Base-by-base conservation (phyloP, 495 filamentous ascomycete species). In the Durotheca rogersii region DNA sequence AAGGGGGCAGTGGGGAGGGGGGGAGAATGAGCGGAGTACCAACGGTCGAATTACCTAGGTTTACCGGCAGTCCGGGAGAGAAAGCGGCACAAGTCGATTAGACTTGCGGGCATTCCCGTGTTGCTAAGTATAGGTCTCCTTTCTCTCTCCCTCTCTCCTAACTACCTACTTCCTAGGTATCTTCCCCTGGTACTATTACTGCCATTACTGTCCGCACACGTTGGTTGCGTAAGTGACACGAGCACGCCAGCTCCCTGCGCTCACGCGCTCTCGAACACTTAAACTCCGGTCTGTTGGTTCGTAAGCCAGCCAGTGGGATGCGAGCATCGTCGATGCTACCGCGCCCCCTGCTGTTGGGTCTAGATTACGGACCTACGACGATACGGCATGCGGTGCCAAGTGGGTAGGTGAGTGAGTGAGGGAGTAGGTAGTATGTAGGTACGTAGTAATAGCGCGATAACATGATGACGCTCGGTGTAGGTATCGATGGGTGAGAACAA, bases 231-330 rank as follows among this genome's bases (percentile, higher is more conserved):
- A n/a, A n/a, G n/a, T n/a, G n/a, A n/a, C n/a, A n/a, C n/a, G n/a
- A n/a, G n/a, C n/a, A n/a, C n/a, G n/a, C n/a, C n/a, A n/a, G n/a
- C n/a, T n/a, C n/a, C n/a, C n/a, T n/a, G n/a, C n/a, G n/a, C n/a
- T n/a, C n/a, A n/a, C n/a, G n/a, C n/a, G n/a, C n/a, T n/a, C n/a
- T n/a, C n/a, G n/a, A n/a, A n/a, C n/a, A n/a, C n/a, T n/a, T n/a
- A 35, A n/a, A 7, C 33, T 2, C 33, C 33, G 18, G 17, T 39
- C 14, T 40, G 27, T 18, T 1, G 47, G 3, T 11, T 53, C 56
- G 56, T 58, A 58, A 33, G 49, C 14, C 34, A 34, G n/a, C 56
- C 56, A 58, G 53, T 58, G 9, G n/a, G n/a, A n/a, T n/a, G n/a
- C n/a, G n/a, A 37, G 9, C 19, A 41, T 45, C 11, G 41, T 34